Percentiles rank a stretch among this genome's conserved stretches.
phyloP scores from a whole-genome alignment of 164 flowering plant genomes.

The Saururus chinensis region DNA sequence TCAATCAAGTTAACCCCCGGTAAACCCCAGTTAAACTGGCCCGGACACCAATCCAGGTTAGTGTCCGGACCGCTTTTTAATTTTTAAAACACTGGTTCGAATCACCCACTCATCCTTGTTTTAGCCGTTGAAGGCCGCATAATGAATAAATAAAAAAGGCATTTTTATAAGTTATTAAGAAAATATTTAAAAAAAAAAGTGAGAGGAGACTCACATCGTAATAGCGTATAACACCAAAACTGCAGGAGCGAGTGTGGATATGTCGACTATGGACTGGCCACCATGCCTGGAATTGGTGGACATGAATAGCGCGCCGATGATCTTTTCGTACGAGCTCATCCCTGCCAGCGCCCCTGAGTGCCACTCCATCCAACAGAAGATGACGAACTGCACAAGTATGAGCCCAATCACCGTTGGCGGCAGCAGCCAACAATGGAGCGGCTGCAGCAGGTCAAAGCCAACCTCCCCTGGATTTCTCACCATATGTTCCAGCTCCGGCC shows the following conservation, averaged over 20 bases:
- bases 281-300: constrained; percentile 47
- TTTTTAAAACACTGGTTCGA: too few species aligned
- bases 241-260: constrained; percentile 48
- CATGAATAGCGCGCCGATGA: constrained; percentile 43
- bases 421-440: constrained; percentile 17
- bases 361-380: constrained; percentile 67
- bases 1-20: too few species aligned
- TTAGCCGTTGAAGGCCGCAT: too few species aligned
- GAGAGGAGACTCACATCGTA: constrained; percentile 52
- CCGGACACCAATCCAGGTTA: too few species aligned
- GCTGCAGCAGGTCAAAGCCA: constrained; percentile 43
- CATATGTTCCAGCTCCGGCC: constrained; percentile 24
- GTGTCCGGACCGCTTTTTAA: too few species aligned
- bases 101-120: too few species aligned
- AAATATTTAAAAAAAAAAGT: too few species aligned
- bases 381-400: constrained; percentile 28
- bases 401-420: constrained; percentile 37
- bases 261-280: constrained; percentile 53
- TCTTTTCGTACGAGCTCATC: constrained; percentile 35
- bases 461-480: constrained; percentile 22
- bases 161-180: too few species aligned
- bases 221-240: constrained; percentile 51
- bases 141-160: too few species aligned
- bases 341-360: constrained; percentile 34
- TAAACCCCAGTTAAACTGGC: too few species aligned